Conservation (phyloP, 108 stramenopile genomes). For the Seminavis robusta region DNA sequence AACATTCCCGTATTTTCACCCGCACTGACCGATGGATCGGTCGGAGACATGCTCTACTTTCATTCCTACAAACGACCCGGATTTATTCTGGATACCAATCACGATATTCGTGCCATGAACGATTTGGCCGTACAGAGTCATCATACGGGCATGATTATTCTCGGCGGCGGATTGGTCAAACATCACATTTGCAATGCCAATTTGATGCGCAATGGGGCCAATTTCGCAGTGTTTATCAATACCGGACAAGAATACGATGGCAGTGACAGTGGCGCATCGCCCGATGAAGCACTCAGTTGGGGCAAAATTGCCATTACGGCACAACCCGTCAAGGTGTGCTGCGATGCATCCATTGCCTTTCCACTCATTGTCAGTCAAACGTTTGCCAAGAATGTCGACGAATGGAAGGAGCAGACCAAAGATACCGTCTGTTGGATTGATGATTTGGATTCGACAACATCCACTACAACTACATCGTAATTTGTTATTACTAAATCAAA, state of each 20-base stretch:
- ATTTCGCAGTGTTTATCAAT: conserved; percentile 97
- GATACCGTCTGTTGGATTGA: conserved; percentile 70
- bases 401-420: conserved; percentile 64
- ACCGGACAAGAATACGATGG: conserved; percentile 98
- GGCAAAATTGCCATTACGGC: conserved; percentile 96
- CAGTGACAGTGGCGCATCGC: conserved; percentile 94
- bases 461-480: too few species aligned
- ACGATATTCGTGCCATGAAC: conserved; percentile 95
- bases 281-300: conserved; percentile 98
- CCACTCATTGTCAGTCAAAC: conserved; percentile 96
- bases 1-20: conserved; percentile 99
- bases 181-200: conserved; percentile 99
- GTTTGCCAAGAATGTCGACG: conserved; percentile 93
- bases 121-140: conserved; percentile 90
- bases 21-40: conserved; percentile 97
- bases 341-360: conserved; percentile 95
- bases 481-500: too few species aligned
- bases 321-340: conserved; percentile 93
- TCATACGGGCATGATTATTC: conserved; percentile 95
- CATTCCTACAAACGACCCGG: conserved; percentile 97
- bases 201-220: conserved; percentile 99
- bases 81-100: conserved; percentile 91
- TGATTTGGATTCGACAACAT: too few species aligned
- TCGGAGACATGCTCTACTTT: conserved; percentile 99
- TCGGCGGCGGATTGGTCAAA: conserved; percentile 98